These are phyloP conservation scores for Rhizoclosmatium globosum DNA, from an alignment of 192 early-diverging fungal genomes.

Conservation along the genomic window DNA sequence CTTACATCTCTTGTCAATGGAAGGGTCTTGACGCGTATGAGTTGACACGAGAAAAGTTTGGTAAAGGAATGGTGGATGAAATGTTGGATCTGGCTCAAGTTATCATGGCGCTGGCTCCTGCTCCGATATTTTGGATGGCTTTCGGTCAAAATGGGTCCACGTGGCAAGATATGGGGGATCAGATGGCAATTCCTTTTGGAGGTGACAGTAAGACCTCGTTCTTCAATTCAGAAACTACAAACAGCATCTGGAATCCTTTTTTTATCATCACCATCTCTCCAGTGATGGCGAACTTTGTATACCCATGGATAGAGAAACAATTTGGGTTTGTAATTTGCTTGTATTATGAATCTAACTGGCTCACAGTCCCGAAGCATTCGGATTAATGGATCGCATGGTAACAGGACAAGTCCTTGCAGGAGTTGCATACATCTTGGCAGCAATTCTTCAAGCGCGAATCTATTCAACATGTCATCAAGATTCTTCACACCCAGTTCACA, in stretches of 20 bases:
- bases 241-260: slow-evolving; percentile 56
- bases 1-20: slow-evolving; percentile 16
- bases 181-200: slow-evolving; percentile 38
- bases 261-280: slow-evolving; percentile 62
- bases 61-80: slow-evolving; percentile 40
- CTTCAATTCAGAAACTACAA: slow-evolving; percentile 39
- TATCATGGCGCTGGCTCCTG: slow-evolving; percentile 41
- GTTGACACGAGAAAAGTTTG: slow-evolving; percentile 6
- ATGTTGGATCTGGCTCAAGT: slow-evolving; percentile 47
- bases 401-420: slow-evolving; percentile 60
- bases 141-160: slow-evolving; percentile 49
- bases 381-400: slow-evolving; percentile 62
- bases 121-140: slow-evolving; percentile 53
- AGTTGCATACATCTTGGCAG: slow-evolving; percentile 52
- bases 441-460: slow-evolving; percentile 43
- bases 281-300: slow-evolving; percentile 58
- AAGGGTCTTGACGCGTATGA: slow-evolving; percentile 9
- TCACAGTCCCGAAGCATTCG: slow-evolving; percentile 31
- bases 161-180: slow-evolving; percentile 48
- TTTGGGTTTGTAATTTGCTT: slow-evolving; percentile 8
- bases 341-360: background rate
- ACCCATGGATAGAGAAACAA: slow-evolving; percentile 59
- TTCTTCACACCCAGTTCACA: background rate
- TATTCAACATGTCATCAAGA: slow-evolving; percentile 27
- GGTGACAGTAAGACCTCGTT: background rate